Percentiles rank a stretch among this genome's conserved stretches.
Conservation (phyloP, 2,329 filamentous ascomycete species). For the Coniochaeta ligniaria region DNA sequence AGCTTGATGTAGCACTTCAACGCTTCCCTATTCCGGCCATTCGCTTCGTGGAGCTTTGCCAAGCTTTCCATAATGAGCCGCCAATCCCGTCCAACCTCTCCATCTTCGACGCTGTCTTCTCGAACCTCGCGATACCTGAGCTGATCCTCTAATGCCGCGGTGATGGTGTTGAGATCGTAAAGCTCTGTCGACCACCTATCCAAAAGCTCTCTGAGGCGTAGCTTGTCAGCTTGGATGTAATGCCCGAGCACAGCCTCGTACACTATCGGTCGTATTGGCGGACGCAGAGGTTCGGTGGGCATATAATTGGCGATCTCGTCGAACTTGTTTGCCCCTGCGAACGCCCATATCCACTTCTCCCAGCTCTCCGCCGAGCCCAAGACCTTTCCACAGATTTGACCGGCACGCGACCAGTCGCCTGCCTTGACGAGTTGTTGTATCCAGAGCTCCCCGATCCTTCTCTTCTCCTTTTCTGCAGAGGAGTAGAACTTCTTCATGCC, state of each 20-base stretch:
- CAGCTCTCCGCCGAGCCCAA: constrained; percentile 72
- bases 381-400: constrained; percentile 74
- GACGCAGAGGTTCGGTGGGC: constrained; percentile 67
- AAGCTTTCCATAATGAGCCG: constrained; percentile 80
- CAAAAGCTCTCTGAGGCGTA: constrained; percentile 69
- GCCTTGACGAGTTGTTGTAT: constrained; percentile 74
- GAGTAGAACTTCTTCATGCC: constrained; percentile 52
- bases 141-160: constrained; percentile 73
- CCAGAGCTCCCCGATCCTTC: constrained; percentile 88
- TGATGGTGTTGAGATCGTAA: constrained; percentile 71
- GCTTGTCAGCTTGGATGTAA: constrained; percentile 74
- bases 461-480: constrained; percentile 76
- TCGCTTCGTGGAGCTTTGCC: constrained; percentile 76
- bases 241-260: constrained; percentile 88
- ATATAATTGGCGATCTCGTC: constrained; percentile 86
- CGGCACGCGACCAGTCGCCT: constrained; percentile 70
- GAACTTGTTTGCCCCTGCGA: constrained; percentile 77
- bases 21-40: constrained; percentile 75
- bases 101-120: constrained; percentile 69
- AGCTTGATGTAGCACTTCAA: constrained; percentile 83
- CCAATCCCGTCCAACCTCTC: constrained; percentile 74
- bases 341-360: constrained; percentile 95
- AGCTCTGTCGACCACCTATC: constrained; percentile 79
- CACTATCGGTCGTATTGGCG: constrained; percentile 70
- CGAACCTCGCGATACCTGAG: constrained; percentile 68